These are phyloP conservation scores for Alternaria sp. DNA, from an alignment of 2,329 filamentous ascomycete species.

Conservation along the genomic window DNA sequence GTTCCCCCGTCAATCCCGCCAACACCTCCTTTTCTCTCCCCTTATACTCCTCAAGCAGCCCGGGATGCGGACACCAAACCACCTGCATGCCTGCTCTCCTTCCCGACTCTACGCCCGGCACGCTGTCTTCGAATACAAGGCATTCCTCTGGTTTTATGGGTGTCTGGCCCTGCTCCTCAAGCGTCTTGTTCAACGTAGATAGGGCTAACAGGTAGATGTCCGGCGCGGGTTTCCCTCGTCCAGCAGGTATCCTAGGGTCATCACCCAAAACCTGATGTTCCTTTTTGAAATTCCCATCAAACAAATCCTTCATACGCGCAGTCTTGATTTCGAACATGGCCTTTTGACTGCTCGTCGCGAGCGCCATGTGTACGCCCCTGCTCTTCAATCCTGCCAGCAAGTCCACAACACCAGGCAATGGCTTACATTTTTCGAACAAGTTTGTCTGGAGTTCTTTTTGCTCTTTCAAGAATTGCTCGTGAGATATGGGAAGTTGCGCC, in stretches of 20 bases:
- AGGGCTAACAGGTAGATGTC: conserved; percentile 94
- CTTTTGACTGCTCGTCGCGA: conserved; percentile 81
- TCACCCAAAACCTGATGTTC: conserved; percentile 85
- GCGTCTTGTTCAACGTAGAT: conserved; percentile 79
- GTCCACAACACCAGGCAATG: conserved; percentile 78
- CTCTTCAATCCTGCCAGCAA: conserved; percentile 71
- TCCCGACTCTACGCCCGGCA: conserved; percentile 90
- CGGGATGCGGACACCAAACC: conserved; percentile 88
- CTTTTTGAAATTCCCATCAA: conserved; percentile 69
- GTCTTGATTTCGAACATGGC: conserved; percentile 83
- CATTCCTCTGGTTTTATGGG: conserved; percentile 84
- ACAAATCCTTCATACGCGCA: conserved; percentile 60
- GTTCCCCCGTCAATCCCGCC: conserved; percentile 80
- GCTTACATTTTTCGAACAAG: conserved; percentile 77
- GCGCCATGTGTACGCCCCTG: conserved; percentile 76
- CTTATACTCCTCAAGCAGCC: conserved; percentile 76
- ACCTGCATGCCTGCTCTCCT: conserved; percentile 93
- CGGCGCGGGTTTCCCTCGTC: conserved; percentile 91
- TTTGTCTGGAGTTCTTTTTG: conserved; percentile 71
- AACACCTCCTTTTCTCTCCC: conserved; percentile 83
- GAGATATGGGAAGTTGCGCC: conserved; percentile 82
- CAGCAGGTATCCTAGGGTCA: conserved; percentile 77
- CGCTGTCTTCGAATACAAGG: conserved; percentile 94
- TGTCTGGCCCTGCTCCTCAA: conserved; percentile 67
- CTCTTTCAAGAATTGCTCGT: conserved; percentile 71